Evolutionary conservation across 164 flowering plant genomes (phyloP), one percentile per base, ranked within the genome.

Genomic region (Hamamelis virginiana): DNA sequence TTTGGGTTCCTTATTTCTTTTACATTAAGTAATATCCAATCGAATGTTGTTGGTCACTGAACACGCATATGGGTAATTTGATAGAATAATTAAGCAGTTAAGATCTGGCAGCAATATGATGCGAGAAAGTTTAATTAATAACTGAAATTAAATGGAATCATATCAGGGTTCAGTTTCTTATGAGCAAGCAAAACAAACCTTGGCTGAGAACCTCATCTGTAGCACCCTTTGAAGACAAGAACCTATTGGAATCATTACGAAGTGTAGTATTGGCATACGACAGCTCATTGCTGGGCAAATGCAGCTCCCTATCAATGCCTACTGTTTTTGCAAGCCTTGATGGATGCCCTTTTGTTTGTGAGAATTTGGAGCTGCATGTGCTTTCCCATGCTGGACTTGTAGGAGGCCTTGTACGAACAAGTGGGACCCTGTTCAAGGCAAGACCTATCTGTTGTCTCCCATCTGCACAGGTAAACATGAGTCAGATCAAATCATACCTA

Each of bases 401-500:
- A 68, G 75, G 58, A 62, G 79, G 62, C 70, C 80, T 76, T 56
- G 76, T 27, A 19, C 82, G 84, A 65, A 70, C 58, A 66, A 75
- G 65, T 61, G 90, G 89, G n/a, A 66, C 70, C 22, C 75, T 69
- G 75, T 76, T 80, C 66, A 81, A 75, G 19, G 71, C 62, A 70
- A 85, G 70, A 71, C 53, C 80, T 80, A 86, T 72, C 69, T 80
- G 86, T 56, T 81, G 91, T 80, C 82, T 82, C 58, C 74, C 81
- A 77, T 84, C 96, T 88, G 85, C 55, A 75, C 9, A 69, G 23
- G 28, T 41, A 41, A 21, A 57, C 28, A 64, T 1, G 28, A 50
- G 64, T 57, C 21, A 68, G 44, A n/a, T 61, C 38, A 67, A 15
- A 67, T 55, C 52, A 67, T 9, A 57, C 27, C 9, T 56, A 74